Conservation (phyloP, 2,329 filamentous ascomycete genomes). For the Xylaria sp. region DNA sequence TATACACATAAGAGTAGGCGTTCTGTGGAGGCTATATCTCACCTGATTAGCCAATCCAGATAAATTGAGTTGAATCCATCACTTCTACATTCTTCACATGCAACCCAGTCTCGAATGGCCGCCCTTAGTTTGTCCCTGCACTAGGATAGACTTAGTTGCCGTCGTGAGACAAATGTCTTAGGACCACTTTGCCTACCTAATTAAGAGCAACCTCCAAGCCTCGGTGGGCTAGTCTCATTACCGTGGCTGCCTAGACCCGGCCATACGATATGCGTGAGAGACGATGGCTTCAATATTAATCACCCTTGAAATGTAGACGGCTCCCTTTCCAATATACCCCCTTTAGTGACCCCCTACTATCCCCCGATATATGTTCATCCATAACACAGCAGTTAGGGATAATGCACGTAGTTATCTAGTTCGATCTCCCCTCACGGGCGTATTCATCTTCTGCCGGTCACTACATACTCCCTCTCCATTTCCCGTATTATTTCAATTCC, state of each 20-base stretch:
- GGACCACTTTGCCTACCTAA: not conserved
- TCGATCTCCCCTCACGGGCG: not conserved
- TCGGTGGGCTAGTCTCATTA: conserved; percentile 8
- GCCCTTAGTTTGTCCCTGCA: not conserved
- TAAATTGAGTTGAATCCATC: conserved; percentile 31
- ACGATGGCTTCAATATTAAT: conserved; percentile 29
- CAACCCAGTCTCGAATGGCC: not conserved
- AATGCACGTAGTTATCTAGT: not conserved
- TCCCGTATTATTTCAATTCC: not conserved
- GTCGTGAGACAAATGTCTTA: conserved; percentile 27
- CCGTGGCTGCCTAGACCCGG: not conserved
- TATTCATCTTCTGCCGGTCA: not conserved
- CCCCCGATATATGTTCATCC: not conserved
- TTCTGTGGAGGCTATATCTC: conserved; percentile 40
- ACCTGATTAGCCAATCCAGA: conserved; percentile 29
- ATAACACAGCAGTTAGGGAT: not conserved
- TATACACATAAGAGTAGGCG: conserved; percentile 45
- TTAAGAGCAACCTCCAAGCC: not conserved
- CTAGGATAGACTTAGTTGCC: not conserved
- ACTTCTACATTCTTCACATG: conserved; percentile 23
- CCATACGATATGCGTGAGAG: not conserved
- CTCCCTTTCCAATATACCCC: conserved; percentile 13
- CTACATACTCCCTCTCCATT: not conserved
- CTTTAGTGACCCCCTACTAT: not conserved
- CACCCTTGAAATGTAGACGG: conserved; percentile 19